Conservation (phyloP, 1,284 basidiomycete species). For the Fomes fomentarius region DNA sequence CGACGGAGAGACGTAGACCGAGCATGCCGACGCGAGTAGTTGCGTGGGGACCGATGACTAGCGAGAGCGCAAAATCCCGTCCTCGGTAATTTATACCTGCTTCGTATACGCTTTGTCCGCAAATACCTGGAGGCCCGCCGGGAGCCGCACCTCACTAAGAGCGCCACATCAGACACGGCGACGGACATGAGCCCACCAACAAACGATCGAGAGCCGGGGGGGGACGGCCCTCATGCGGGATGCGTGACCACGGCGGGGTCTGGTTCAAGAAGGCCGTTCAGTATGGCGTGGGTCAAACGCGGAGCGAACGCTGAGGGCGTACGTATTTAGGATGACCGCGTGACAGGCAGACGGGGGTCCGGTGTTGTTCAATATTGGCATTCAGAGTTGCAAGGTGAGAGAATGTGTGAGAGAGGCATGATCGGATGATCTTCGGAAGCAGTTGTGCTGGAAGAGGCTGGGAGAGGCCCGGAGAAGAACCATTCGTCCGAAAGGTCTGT, state of each 20-base stretch:
- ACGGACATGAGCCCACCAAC: neutral
- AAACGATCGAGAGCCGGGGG: neutral
- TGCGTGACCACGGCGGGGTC: neutral
- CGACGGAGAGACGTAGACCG: neutral
- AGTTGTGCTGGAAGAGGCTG: no score
- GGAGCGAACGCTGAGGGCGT: neutral
- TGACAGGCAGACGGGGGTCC: neutral
- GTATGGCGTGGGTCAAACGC: neutral
- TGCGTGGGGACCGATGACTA: no score
- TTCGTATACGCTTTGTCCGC: neutral
- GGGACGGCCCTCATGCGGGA: no score
- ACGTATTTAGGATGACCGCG: neutral
- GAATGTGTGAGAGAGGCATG: no score
- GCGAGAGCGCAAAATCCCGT: no score
- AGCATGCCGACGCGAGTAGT: no score
- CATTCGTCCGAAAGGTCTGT: no score
- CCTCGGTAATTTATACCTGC: no score
- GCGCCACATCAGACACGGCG: constrained; percentile 6
- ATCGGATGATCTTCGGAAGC: no score
- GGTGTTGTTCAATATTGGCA: no score
- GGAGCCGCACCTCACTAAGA: neutral
- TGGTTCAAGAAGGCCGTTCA: neutral
- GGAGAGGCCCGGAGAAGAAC: no score
- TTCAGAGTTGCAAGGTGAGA: no score
- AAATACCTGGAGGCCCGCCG: neutral